phyloP scores from a whole-genome alignment of 148 eudicot genomes.

The Fagopyrum esculentum region DNA sequence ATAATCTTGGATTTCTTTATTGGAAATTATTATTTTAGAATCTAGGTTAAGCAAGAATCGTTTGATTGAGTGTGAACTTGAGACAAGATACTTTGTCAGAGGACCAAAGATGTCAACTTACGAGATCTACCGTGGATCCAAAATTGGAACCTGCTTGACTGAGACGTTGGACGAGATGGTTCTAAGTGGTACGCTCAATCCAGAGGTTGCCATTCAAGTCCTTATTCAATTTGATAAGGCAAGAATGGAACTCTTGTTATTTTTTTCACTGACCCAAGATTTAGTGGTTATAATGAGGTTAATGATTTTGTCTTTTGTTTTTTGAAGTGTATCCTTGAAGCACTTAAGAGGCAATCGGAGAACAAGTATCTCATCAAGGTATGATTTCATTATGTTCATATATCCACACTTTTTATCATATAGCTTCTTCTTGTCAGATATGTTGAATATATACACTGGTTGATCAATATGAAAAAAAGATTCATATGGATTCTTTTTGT shows the following conservation, averaged over 20 bases:
- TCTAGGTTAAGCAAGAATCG: neutral
- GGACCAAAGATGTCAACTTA: conserved; percentile 62
- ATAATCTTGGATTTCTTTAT: neutral
- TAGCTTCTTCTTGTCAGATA: too few species aligned
- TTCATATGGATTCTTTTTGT: too few species aligned
- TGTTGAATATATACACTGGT: too few species aligned
- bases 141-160: conserved; percentile 91
- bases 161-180: conserved; percentile 97
- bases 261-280: neutral
- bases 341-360: conserved; percentile 74
- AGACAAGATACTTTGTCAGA: neutral
- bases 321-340: conserved; percentile 88
- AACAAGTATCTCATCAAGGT: conserved; percentile 82
- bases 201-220: conserved; percentile 89
- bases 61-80: neutral
- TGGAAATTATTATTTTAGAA: neutral
- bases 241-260: neutral
- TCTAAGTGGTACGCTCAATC: conserved; percentile 55
- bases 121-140: conserved; percentile 81
- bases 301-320: conserved; percentile 6
- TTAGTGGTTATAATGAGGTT: neutral
- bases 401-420: too few species aligned
- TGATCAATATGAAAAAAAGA: too few species aligned
- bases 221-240: conserved; percentile 94
- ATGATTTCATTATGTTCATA: neutral